Conservation (phyloP, 192 early-diverging fungal species). For the Allomyces arbusculus region DNA sequence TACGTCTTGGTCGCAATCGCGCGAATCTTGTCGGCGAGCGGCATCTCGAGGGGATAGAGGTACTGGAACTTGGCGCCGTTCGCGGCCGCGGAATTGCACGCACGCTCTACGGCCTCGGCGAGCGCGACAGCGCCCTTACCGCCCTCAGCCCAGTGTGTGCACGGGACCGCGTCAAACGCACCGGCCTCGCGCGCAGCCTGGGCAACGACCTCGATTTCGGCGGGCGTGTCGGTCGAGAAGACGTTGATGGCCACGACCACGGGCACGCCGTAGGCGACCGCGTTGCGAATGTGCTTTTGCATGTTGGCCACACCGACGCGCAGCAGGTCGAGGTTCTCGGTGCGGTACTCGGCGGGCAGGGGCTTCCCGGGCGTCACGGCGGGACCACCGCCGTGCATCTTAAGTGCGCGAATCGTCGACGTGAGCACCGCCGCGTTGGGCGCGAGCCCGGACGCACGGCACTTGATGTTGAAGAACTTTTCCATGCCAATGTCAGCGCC, state of each 20-base stretch:
- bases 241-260: constrained; percentile 85
- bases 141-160: constrained; percentile 86
- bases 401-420: constrained; percentile 80
- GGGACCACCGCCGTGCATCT: constrained; percentile 87
- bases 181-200: constrained; percentile 57
- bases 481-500: constrained; percentile 96
- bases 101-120: constrained; percentile 60
- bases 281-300: constrained; percentile 79
- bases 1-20: constrained; percentile 83
- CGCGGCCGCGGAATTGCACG: constrained; percentile 21
- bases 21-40: constrained; percentile 82
- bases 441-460: constrained; percentile 62
- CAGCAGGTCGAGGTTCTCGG: constrained; percentile 71
- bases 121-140: constrained; percentile 74
- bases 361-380: constrained; percentile 54
- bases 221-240: constrained; percentile 69
- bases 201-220: constrained; percentile 65
- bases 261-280: constrained; percentile 62
- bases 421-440: constrained; percentile 86
- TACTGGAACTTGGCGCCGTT: constrained; percentile 43
- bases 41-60: constrained; percentile 60
- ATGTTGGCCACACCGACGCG: constrained; percentile 70
- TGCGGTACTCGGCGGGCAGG: constrained; percentile 66
- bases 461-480: constrained; percentile 99
- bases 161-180: constrained; percentile 65